phyloP scores from a whole-genome alignment of 352 stramenopile genomes.

The Pythium coloratum region DNA sequence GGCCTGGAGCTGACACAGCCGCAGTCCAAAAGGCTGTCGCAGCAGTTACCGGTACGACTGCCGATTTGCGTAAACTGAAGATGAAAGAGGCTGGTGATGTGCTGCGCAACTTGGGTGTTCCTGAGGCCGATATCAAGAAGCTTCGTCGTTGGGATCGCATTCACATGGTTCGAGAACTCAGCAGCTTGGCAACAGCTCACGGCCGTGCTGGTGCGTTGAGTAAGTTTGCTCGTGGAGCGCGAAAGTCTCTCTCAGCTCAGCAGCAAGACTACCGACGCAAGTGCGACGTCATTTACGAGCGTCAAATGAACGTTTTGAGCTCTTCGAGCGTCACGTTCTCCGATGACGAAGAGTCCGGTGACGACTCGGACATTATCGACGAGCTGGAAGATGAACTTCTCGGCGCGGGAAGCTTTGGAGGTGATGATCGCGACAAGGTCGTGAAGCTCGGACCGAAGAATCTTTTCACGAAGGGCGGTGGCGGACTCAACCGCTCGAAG shows the following conservation, averaged over 20 bases:
- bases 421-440: slow-evolving; percentile 50
- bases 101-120: slow-evolving; percentile 72
- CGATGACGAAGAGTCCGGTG: slow-evolving; percentile 73
- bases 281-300: slow-evolving; percentile 83
- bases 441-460: slow-evolving; percentile 71
- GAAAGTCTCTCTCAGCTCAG: slow-evolving; percentile 79
- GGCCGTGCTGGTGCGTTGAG: slow-evolving; percentile 71
- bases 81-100: slow-evolving; percentile 86
- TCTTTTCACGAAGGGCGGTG: slow-evolving; percentile 73
- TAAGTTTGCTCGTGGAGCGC: slow-evolving; percentile 78
- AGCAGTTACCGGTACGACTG: slow-evolving; percentile 78
- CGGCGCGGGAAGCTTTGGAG: slow-evolving; percentile 70
- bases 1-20: slow-evolving; percentile 46
- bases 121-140: slow-evolving; percentile 82
- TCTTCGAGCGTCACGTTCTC: slow-evolving; percentile 60
- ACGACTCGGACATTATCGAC: slow-evolving; percentile 64
- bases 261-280: slow-evolving; percentile 86
- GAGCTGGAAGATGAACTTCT: slow-evolving; percentile 77
- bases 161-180: slow-evolving; percentile 77
- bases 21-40: slow-evolving; percentile 78
- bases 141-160: slow-evolving; percentile 82
- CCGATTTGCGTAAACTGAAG: slow-evolving; percentile 84
- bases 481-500: slow-evolving; percentile 75
- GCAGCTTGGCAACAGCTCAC: slow-evolving; percentile 67
- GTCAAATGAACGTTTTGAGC: slow-evolving; percentile 81